Conservation (phyloP, 768 basidiomycete species). For the Collybiopsis confluens region DNA sequence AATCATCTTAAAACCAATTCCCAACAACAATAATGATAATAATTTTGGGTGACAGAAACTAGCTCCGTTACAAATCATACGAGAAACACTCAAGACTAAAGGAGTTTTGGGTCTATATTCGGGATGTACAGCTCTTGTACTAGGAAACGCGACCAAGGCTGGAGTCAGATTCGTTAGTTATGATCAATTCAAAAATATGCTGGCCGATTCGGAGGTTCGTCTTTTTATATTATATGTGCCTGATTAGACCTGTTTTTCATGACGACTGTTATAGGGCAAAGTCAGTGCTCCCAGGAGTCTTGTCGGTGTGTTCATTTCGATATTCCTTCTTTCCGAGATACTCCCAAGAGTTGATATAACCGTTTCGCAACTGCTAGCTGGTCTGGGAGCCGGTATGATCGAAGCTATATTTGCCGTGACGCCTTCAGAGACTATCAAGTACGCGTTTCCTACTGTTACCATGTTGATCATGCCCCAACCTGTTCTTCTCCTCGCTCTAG, state of each 20-base stretch:
- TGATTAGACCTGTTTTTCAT: constrained; percentile 1
- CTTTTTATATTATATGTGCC: neutral
- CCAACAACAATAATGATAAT: no score
- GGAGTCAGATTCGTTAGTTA: constrained; percentile 95
- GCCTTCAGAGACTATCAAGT: constrained; percentile 99
- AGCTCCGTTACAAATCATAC: constrained; percentile 69
- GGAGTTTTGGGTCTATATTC: constrained; percentile 90
- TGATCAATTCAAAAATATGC: constrained; percentile 80
- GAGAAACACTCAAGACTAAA: constrained; percentile 65
- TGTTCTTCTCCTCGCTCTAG: constrained; percentile 33
- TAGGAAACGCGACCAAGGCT: constrained; percentile 91
- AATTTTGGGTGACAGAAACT: constrained; percentile 36
- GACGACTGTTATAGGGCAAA: constrained; percentile 62
- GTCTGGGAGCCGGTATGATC: constrained; percentile 83
- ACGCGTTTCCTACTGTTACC: constrained; percentile 27
- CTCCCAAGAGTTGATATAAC: neutral
- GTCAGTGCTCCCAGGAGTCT: constrained; percentile 83
- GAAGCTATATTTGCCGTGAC: constrained; percentile 95
- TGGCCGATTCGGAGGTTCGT: constrained; percentile 80
- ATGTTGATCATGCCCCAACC: no score
- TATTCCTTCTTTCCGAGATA: neutral
- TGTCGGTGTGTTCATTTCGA: constrained; percentile 43
- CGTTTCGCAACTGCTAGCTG: no score
- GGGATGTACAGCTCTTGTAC: constrained; percentile 82
- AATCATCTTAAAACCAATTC: neutral